Evolutionary conservation across 169 alveolate species (phyloP), one percentile per base, ranked within the genome.

Genomic region (Ichthyophthirius multifiliis): DNA sequence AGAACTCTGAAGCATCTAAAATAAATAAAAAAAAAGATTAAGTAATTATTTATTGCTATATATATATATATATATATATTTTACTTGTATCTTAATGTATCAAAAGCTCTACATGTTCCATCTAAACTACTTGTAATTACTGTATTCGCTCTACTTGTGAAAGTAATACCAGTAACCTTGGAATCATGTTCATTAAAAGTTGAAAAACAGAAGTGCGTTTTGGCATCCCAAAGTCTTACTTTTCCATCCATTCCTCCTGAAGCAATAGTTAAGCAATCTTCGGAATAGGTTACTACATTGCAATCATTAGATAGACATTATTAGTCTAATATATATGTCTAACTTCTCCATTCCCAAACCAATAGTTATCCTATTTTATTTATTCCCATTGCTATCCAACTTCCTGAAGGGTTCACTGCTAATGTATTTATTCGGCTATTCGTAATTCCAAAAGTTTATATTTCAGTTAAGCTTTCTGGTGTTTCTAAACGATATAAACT

Each of bases 271-370:
- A 86, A 91, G 65, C 96, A 95, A 83, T 96, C 97, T 5, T 95
- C 95, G 34, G 96, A 89, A 63, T 95, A 97, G 12, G 96, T 86
- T 12, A 91, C 80, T 27, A 84, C 85, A 67, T 82, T 86, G 18
- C 95, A 84, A 62, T 97, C 98, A 46, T 85, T 87, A 62, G 88
- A 92, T 73, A 96, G 98, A 16, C 99, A 99, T 90, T 96, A 97
- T 90, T 98, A 98, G 81, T 97, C 97, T 84, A 98, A 90, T 16
- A 99, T 94, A 81, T 96, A 99, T 13, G 99, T 94, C 82, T 99
- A 99, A 67, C 99, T 95, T 85, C 97, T 96, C 99, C 99, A 99
- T 87, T 99, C 99, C 99, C 99, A 99, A 34, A 99, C 99, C 15
- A 98, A 91, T 27, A 98, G 83, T 92, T 97, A 95, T 10, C 94